phyloP scores from a whole-genome alignment of 2,329 filamentous ascomycete species.

The Cladobotryum mycophilum region DNA sequence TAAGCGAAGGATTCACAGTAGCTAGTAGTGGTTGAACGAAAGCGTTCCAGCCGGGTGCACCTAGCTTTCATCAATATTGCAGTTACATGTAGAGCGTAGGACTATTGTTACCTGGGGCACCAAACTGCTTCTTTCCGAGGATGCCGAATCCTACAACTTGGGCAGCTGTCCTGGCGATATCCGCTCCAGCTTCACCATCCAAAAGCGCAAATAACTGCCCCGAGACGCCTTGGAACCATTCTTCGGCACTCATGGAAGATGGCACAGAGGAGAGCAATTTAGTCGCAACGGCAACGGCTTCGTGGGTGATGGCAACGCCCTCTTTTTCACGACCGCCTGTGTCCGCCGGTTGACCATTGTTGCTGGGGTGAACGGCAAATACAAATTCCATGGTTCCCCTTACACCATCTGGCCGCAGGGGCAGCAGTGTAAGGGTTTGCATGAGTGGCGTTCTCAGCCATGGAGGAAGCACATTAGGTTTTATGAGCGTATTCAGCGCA shows the following conservation, averaged over 20 bases:
- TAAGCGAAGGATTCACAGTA: constrained; percentile 40
- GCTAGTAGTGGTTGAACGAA: constrained; percentile 55
- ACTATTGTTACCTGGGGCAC: constrained; percentile 48
- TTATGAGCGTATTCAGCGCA: constrained; percentile 56
- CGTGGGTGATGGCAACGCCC: constrained; percentile 60
- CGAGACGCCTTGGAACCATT: constrained; percentile 55
- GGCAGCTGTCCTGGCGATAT: constrained; percentile 30
- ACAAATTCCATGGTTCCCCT: constrained; percentile 65
- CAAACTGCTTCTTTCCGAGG: constrained; percentile 55
- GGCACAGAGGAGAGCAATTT: constrained; percentile 57
- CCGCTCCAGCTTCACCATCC: constrained; percentile 42
- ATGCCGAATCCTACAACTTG: constrained; percentile 51
- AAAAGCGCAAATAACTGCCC: constrained; percentile 56
- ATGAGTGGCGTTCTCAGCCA: constrained; percentile 56
- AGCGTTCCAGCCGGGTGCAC: constrained; percentile 53
- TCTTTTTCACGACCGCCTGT: constrained; percentile 43
- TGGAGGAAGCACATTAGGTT: constrained; percentile 50
- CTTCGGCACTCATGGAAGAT: constrained; percentile 42
- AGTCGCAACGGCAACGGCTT: constrained; percentile 59
- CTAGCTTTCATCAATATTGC: constrained; percentile 22
- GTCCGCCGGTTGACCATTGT: constrained; percentile 34
- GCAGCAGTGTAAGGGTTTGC: constrained; percentile 52
- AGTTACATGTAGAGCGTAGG: neutral
- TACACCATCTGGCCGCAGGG: constrained; percentile 57
- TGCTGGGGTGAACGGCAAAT: constrained; percentile 59